A percentile compares a stretch with the other conserved stretches of the same genome.
Evolutionary conservation across 169 alveolate species (phyloP).

Genomic region (Cryptosporidium tyzzeri): DNA sequence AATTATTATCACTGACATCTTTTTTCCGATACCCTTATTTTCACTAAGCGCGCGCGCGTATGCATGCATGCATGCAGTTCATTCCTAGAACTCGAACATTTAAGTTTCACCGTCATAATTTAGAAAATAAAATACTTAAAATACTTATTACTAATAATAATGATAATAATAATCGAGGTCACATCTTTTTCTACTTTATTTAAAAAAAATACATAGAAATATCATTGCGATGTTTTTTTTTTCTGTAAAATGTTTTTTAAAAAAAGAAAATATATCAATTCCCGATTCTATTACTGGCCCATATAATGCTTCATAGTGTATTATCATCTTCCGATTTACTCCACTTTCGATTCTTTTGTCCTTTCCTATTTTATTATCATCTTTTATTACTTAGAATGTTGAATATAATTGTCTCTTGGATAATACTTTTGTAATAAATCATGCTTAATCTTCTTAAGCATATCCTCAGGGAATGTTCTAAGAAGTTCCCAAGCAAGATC

Average conservation of each 20-base stretch:
- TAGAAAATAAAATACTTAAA: neutral
- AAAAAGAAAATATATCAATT: neutral
- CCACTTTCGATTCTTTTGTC: no score
- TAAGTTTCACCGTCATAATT: neutral
- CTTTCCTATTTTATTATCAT: no score
- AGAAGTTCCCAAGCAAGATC: slow-evolving; percentile 98
- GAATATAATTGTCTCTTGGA: slow-evolving; percentile 76
- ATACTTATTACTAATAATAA: slow-evolving; percentile 11
- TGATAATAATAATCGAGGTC: neutral
- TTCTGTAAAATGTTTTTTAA: neutral
- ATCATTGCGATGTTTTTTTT: neutral
- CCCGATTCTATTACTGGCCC: neutral
- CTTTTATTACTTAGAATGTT: neutral
- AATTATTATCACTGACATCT: neutral
- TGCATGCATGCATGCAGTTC: neutral
- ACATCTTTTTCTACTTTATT: neutral
- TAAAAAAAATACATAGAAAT: neutral
- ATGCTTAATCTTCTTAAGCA: slow-evolving; percentile 95
- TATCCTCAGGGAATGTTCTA: slow-evolving; percentile 98
- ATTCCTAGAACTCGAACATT: neutral
- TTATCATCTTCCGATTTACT: no score
- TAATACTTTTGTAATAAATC: slow-evolving; percentile 77
- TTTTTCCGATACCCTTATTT: neutral
- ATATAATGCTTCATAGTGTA: no score
- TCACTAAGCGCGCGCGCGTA: no score